Evolutionary conservation across 1,139 yeast species (phyloP), one percentile per base, ranked within the genome.

Genomic region (Saccharomyces hybrid): DNA sequence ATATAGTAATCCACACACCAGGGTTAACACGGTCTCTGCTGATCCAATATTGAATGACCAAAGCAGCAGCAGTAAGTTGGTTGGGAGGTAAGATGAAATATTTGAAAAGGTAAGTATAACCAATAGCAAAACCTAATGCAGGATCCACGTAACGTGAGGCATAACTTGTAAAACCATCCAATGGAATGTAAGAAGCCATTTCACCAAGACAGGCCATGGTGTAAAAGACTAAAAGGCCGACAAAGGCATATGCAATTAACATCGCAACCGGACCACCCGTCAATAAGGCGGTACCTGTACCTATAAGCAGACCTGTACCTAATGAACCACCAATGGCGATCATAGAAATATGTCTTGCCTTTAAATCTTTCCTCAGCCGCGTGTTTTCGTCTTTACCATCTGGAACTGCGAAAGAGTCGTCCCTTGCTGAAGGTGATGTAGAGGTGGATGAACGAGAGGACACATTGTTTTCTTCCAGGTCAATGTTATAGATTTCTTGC

Each of bases 191-290:
- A 14, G 89, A 77, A n/a, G 89, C 87, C 74, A 86, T 81, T 70
- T 85, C 93, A 50, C 91, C 90, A 53, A 86, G 74, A 14, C 83
- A 84, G 59, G 83, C 75, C 88, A 85, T 83, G 49, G 84, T 87
- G 74, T 81, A 77, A 64, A 77, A 85, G 32, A 84, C 90, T 53
- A 82, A 74, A 47, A 81, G 66, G 25, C 90, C 90, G 60, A 84
- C 81, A 52, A 82, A 65, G 9, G 79, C 68, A 65, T 84, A 86
- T 3, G 88, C 77, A 47, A 85, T 75, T 49, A 86, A 74, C 51
- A 84, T 78, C 44, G 87, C 78, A 14, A 79, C 90, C 3, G 91
- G 90, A 23, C 93, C 93, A 5, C 86, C 88, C 5, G 75, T 69
- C 34, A 77, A 74, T 58, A 86, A 73, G 1, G 89, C 83, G 13